These are phyloP conservation scores for Solanum bulbocastanum DNA, from an alignment of 257 asterid genomes.

Conservation along the genomic window DNA sequence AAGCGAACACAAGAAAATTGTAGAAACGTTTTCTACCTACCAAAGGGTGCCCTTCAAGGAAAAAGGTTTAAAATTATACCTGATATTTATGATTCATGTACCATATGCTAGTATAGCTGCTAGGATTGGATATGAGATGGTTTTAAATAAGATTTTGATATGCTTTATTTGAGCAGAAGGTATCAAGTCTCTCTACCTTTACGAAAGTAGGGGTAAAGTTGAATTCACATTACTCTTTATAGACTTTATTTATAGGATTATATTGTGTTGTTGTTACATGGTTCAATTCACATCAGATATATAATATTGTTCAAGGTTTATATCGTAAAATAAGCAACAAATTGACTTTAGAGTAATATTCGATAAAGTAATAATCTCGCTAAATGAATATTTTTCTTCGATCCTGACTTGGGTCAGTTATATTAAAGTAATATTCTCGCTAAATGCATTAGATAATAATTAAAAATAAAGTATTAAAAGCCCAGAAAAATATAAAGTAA, in stretches of 20 bases:
- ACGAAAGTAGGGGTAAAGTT: not conserved
- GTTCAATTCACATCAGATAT: not conserved
- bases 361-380: too few species aligned
- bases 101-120: not conserved
- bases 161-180: not conserved
- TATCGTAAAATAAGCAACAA: not conserved
- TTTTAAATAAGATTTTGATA: not conserved
- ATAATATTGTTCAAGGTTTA: not conserved
- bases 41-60: not conserved
- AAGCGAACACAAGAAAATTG: not conserved
- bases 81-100: not conserved
- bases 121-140: not conserved
- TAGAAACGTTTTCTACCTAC: not conserved
- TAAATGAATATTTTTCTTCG: too few species aligned
- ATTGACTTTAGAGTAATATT: not conserved
- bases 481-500: too few species aligned
- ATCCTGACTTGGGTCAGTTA: too few species aligned
- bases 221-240: too few species aligned
- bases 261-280: not conserved
- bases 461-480: too few species aligned
- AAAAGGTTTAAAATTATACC: not conserved
- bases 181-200: not conserved
- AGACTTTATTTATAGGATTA: too few species aligned
- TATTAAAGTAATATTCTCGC: too few species aligned
- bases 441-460: too few species aligned